These are phyloP conservation scores for Trichoderma koningiopsis DNA, from an alignment of 2,329 filamentous ascomycete genomes.

Conservation along the genomic window DNA sequence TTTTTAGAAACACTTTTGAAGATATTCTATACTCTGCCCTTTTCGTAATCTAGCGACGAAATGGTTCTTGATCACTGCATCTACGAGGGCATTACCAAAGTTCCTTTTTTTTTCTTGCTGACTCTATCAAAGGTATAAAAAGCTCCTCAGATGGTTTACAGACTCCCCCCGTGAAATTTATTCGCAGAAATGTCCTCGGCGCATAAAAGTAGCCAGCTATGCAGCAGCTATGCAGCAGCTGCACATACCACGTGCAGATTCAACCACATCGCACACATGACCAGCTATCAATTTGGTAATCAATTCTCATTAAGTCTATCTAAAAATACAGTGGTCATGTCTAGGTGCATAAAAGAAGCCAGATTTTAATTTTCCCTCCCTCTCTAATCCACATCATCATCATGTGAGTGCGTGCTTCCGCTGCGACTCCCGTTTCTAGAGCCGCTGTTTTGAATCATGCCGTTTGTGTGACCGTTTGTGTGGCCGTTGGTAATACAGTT, in stretches of 20 bases:
- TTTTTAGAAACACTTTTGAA: not conserved
- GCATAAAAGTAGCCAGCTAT: not conserved
- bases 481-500: conserved; percentile 23
- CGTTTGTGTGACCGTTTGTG: conserved; percentile 44
- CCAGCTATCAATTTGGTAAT: not conserved
- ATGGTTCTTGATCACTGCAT: not conserved
- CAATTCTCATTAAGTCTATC: not conserved
- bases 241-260: not conserved
- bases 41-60: not conserved
- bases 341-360: not conserved
- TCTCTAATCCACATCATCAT: conserved; percentile 49
- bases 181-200: not conserved
- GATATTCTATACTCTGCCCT: not conserved
- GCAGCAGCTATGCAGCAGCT: not conserved
- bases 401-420: conserved; percentile 38
- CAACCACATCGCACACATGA: not conserved
- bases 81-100: not conserved
- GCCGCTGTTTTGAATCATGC: conserved; percentile 44
- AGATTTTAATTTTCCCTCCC: not conserved
- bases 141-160: not conserved
- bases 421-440: conserved; percentile 38
- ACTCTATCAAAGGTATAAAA: not conserved
- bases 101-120: not conserved
- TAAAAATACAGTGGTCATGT: conserved; percentile 3
- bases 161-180: not conserved